Base-by-base conservation (phyloP, 2,329 filamentous ascomycete species). In the Fusarium cicatricum region DNA sequence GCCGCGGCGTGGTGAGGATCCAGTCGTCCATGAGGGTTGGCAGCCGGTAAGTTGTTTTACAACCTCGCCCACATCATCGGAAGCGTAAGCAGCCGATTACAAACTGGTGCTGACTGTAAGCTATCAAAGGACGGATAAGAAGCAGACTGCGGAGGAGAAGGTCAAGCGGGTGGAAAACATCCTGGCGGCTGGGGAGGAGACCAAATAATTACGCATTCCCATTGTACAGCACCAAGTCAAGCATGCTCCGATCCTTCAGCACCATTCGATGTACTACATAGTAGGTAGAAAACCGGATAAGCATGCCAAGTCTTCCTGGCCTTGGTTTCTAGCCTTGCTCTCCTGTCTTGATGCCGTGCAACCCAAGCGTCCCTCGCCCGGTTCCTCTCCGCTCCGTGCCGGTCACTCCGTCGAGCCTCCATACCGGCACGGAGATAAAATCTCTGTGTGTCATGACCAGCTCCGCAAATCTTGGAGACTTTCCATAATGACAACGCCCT, bases 21-120 rank as follows among this genome's bases (percentile, higher is more conserved):
- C 94, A 98, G 80, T 90, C 88, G 23, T 92, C 94, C 71, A 93
- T 98, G 78, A 82, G 94, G 11, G 87, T 92, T 37, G 94, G 94
- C 1, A 90, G 90, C 23, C 86, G 89, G 89, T 89, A 65, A 70
- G 81, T 77, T 47, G n/a, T 26, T n/a, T 7, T 34, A 11, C 11
- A 32, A 16, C 29, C 12, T 21, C 16, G n/a, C 17, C 26, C 21
- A 16, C 36, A 31, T 11, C 5, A 17, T 21, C 17, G 34, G 23
- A 29, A n/a, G 11, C 29, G 12, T 15, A 36, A 11, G 28, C 16
- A n/a, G 15, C 12, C 28, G 32, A 11, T 16, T 8, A 6, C 36
- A 16, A n/a, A 23, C 7, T 17, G 16, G 26, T 26, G 26, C 60
- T 63, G 23, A 61, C 9, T 14, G 11, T 26, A 11, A 9, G 4